Conservation (phyloP, 345 rosid species). For the Corymbia maculata region DNA sequence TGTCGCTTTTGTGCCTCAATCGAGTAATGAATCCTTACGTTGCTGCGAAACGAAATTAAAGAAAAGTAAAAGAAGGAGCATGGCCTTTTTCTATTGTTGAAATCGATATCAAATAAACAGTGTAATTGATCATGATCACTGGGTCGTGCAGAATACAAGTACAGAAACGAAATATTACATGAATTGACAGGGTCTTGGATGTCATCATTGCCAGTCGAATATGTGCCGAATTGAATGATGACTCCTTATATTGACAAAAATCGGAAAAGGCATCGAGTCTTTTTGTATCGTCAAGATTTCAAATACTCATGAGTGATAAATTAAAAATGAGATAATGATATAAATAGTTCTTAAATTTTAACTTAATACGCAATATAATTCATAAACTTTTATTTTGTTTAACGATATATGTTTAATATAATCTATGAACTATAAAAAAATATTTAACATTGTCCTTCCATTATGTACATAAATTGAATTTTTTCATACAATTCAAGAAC, state of each 20-base stretch:
- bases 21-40: background rate
- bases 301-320: rapidly evolving
- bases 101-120: background rate
- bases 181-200: background rate
- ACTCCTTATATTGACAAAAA: background rate
- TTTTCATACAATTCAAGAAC: no score
- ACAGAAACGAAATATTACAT: background rate
- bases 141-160: background rate
- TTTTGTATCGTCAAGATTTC: background rate
- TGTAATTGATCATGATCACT: background rate
- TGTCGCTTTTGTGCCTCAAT: background rate
- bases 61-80: background rate
- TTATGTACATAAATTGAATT: no score
- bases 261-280: background rate
- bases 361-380: no score
- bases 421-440: background rate
- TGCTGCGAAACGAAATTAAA: background rate
- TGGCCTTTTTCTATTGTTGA: background rate
- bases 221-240: background rate
- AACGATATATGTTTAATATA: no score
- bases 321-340: no score
- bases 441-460: no score
- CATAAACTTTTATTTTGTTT: no score
- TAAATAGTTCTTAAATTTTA: no score
- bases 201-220: background rate